These are phyloP conservation scores for Dryas drummondii DNA, from an alignment of 306 rosid species.

Conservation along the genomic window DNA sequence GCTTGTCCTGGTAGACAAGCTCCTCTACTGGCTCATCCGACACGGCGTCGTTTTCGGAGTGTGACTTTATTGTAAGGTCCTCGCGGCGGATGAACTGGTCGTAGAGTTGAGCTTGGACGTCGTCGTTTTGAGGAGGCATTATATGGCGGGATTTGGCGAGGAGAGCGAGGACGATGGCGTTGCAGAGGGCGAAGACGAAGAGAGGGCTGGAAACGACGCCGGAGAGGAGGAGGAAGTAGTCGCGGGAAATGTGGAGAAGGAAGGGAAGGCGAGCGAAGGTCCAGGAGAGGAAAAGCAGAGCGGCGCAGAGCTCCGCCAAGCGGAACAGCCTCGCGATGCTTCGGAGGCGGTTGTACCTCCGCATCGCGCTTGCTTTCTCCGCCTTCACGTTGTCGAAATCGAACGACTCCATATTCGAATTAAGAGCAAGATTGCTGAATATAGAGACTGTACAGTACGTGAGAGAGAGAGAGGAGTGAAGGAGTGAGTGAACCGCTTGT, in stretches of 20 bases:
- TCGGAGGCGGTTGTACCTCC: conserved; percentile 31
- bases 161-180: conserved; percentile 64
- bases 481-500: neutral
- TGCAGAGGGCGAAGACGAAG: conserved; percentile 65
- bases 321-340: conserved; percentile 50
- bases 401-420: conserved; percentile 38
- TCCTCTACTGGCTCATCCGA: conserved; percentile 12
- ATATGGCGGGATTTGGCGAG: conserved; percentile 43
- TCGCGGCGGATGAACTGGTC: conserved; percentile 10
- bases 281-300: conserved; percentile 51
- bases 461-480: neutral
- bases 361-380: conserved; percentile 28
- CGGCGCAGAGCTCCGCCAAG: conserved; percentile 34
- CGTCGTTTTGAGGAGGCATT: neutral
- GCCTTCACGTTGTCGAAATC: conserved; percentile 31
- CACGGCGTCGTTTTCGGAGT: conserved; percentile 3
- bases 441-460: neutral
- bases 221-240: conserved; percentile 38
- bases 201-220: conserved; percentile 47
- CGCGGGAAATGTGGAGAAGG: conserved; percentile 43
- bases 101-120: conserved; percentile 28
- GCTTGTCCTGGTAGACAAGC: conserved; percentile 51
- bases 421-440: too few species aligned
- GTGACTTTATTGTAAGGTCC: neutral
- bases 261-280: conserved; percentile 54